Base-by-base conservation (phyloP, 192 early-diverging fungal species). In the Coemansia sp. region DNA sequence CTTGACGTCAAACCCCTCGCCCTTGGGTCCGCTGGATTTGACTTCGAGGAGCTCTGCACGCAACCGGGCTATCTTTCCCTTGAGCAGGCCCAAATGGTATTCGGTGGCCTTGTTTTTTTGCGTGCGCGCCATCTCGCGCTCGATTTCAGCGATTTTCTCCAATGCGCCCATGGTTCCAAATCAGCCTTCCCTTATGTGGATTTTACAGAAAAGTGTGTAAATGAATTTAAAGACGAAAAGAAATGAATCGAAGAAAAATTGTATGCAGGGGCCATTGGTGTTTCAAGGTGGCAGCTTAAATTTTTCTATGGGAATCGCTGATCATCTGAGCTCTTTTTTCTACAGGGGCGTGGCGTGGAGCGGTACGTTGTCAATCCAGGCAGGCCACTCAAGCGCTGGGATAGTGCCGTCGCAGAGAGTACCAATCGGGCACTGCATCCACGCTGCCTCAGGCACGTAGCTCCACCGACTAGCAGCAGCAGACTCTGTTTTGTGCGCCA, bases 41-140 rank as follows among this genome's bases (percentile, higher is more conserved):
- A 88, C 85, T 74, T 93, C 92, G 39, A 94, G 77, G 41, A 95
- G 83, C 74, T 93, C 88, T 16, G 89, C 87, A 37, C 93, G 85
- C 64, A 90, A 90, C 71, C 85, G 88, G 64, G 93, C 92, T 64
- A 99, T 86, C 81, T 99, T 99, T 61, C 95, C 98, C 86, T 99
- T 98, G 68, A 99, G 85, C 59, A 98, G 86, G 75, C 96, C 98
- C 73, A 98, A 87, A 83, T 99, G 98, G 87, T 98, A 95, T 80
- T 98, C 96, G 66, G 98, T 95, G 34, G 93, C 93, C 87, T 99
- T 99, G 89, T 99, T 99, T 87, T 98, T 98, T 83, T 99, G 96
- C 39, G 96, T 98, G 70, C 94, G 89, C 57, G 76, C 85, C 77
- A 97, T 95, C 86, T 96, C 94, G 64, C 74, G 86, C 81, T 94